phyloP scores from a whole-genome alignment of 1,139 yeast genomes.

The Protomyces inouyei region DNA sequence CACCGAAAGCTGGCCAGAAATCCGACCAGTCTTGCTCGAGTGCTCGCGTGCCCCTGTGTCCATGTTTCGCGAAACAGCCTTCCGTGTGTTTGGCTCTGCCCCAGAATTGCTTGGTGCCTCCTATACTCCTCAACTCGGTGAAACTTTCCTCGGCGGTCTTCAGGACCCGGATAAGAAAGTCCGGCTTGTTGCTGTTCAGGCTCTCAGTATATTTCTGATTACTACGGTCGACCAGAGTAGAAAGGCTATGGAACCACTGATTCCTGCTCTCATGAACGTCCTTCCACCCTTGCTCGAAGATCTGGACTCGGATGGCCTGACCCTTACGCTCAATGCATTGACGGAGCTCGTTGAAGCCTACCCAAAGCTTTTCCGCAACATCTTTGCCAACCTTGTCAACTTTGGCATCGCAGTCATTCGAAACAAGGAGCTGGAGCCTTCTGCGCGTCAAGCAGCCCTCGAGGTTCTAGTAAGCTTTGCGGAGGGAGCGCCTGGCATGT shows the following conservation, averaged over 20 bases:
- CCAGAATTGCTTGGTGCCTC: conserved; percentile 69
- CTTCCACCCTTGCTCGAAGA: conserved; percentile 75
- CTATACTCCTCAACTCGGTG: conserved; percentile 55
- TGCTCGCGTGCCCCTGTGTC: conserved; percentile 48
- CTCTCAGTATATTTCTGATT: conserved; percentile 85
- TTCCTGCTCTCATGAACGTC: conserved; percentile 79
- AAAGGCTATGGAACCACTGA: conserved; percentile 67
- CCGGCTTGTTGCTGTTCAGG: conserved; percentile 84
- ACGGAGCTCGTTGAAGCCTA: conserved; percentile 90
- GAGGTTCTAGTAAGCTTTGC: conserved; percentile 86
- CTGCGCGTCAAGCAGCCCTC: conserved; percentile 76
- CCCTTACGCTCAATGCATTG: conserved; percentile 80
- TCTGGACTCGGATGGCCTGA: conserved; percentile 74
- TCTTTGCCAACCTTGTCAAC: conserved; percentile 80
- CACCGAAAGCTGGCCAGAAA: conserved; percentile 34
- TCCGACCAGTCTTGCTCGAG: conserved; percentile 30
- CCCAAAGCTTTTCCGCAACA: conserved; percentile 86
- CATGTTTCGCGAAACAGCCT: conserved; percentile 83
- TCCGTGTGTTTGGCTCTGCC: conserved; percentile 77
- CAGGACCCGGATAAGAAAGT: conserved; percentile 74
- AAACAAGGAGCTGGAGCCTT: conserved; percentile 70
- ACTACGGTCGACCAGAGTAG: conserved; percentile 72
- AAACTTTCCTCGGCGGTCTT: conserved; percentile 73
- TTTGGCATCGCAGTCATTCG: conserved; percentile 79
- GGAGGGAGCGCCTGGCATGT: conserved; percentile 93